Conservation (phyloP, 2,329 filamentous ascomycete genomes). For the Celoporthe dispersa region DNA sequence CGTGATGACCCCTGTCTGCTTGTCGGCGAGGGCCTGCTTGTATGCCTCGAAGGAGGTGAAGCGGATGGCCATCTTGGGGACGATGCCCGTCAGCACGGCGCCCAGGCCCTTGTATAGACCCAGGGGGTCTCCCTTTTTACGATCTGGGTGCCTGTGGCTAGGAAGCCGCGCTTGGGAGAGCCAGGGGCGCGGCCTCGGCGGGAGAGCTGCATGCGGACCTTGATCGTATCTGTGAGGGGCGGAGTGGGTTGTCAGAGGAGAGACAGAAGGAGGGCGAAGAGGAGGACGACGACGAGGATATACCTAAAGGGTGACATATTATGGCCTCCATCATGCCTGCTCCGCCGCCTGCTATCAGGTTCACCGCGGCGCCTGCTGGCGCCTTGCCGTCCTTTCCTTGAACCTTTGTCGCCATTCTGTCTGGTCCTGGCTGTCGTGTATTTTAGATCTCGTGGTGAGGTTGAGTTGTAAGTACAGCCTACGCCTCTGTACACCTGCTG, state of each 20-base stretch:
- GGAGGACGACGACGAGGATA: constrained; percentile 34
- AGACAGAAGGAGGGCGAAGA: constrained; percentile 14
- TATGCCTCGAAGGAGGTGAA: constrained; percentile 98
- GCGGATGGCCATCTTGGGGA: constrained; percentile 99
- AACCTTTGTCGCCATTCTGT: constrained; percentile 48
- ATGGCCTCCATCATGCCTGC: constrained; percentile 99
- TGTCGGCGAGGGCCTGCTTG: constrained; percentile 79
- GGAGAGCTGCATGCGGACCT: constrained; percentile 99
- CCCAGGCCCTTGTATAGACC: constrained; percentile 98
- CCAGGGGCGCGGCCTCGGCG: constrained; percentile 81
- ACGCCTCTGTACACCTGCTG: neutral
- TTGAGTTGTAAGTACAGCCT: neutral
- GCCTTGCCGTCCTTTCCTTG: constrained; percentile 63
- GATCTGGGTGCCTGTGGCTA: constrained; percentile 84
- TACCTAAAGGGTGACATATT: constrained; percentile 90
- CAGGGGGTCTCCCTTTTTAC: constrained; percentile 85
- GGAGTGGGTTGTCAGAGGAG: constrained; percentile 31
- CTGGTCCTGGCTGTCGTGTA: constrained; percentile 34
- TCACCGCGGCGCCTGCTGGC: constrained; percentile 84
- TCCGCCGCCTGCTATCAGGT: constrained; percentile 88
- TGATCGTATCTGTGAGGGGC: constrained; percentile 80
- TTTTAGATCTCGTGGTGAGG: constrained; percentile 24
- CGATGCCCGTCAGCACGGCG: constrained; percentile 91
- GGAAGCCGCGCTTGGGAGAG: constrained; percentile 83
- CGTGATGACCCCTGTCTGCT: constrained; percentile 67